Conservation (phyloP, 2,329 filamentous ascomycete species). For the Cryoendolithus antarcticus region DNA sequence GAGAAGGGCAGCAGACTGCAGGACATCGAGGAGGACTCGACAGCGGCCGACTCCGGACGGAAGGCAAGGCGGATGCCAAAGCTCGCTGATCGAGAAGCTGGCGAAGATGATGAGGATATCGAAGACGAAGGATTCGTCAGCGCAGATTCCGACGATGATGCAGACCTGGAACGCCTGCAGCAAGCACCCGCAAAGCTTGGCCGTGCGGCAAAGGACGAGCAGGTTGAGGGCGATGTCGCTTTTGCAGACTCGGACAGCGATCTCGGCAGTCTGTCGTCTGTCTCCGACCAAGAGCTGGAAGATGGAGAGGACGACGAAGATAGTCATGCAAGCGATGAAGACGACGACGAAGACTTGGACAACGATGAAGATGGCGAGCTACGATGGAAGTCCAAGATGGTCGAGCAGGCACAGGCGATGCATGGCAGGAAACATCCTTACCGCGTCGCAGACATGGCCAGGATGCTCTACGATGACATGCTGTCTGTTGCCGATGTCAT, state of each 20-base stretch:
- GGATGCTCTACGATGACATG: conserved; percentile 77
- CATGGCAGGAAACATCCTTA: conserved; percentile 61
- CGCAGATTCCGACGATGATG: conserved; percentile 44
- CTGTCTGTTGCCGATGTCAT: conserved; percentile 65
- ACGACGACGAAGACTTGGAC: conserved; percentile 51
- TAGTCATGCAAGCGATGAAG: conserved; percentile 30
- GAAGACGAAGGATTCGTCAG: conserved; percentile 38
- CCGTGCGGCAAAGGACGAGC: conserved; percentile 32
- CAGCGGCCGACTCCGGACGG: conserved; percentile 23
- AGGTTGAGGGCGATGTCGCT: conserved; percentile 57
- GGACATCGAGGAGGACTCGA: conserved; percentile 39
- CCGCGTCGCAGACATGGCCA: conserved; percentile 68
- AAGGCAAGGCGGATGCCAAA: conserved; percentile 37
- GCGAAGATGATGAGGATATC: conserved; percentile 39
- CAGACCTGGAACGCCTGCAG: conserved; percentile 25
- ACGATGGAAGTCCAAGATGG: conserved; percentile 81
- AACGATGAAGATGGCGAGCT: conserved; percentile 61
- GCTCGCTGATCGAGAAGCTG: conserved; percentile 34
- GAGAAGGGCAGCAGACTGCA: conserved; percentile 59
- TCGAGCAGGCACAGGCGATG: conserved; percentile 58
- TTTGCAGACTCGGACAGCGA: conserved; percentile 98
- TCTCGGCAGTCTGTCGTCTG: conserved; percentile 69
- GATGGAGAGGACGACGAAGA: conserved; percentile 24
- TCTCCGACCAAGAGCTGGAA: conserved; percentile 43
- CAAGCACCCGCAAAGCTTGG: conserved; percentile 37